Percentiles rank a stretch among this genome's conserved stretches.
phyloP scores from a whole-genome alignment of 164 flowering plant genomes.

The Aristolochia californica region DNA sequence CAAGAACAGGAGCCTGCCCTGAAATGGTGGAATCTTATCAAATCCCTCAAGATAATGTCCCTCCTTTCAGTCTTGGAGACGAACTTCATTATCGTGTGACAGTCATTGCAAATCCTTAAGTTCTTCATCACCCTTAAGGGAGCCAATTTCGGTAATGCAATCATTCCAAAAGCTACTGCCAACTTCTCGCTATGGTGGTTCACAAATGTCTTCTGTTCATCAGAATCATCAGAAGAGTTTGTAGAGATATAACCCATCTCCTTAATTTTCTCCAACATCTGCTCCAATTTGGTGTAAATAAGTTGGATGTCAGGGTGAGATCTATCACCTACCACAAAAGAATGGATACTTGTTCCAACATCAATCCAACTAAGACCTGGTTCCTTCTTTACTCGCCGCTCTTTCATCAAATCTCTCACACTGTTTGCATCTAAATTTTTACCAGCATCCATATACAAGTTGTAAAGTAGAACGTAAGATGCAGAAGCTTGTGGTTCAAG shows the following conservation, averaged over 20 bases:
- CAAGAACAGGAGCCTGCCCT: constrained; percentile 45
- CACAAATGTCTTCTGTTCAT: constrained; percentile 9
- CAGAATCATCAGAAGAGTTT: constrained; percentile 4
- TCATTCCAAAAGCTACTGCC: constrained; percentile 40
- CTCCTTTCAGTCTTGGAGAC: constrained; percentile 28
- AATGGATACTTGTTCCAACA: constrained; percentile 29
- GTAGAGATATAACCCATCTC: constrained; percentile 15
- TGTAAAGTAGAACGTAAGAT: constrained; percentile 50
- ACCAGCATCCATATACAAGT: constrained; percentile 38
- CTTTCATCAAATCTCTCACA: constrained; percentile 40
- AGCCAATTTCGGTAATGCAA: constrained; percentile 29
- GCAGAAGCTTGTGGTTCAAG: constrained; percentile 57
- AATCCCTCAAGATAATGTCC: constrained; percentile 39
- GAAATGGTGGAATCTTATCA: constrained; percentile 41
- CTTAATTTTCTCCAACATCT: constrained; percentile 26
- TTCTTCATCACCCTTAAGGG: constrained; percentile 53
- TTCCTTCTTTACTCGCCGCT: constrained; percentile 45
- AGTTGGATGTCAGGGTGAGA: constrained; percentile 22
- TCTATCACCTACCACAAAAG: constrained; percentile 38
- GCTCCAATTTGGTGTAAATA: constrained; percentile 30
- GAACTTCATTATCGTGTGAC: constrained; percentile 39
- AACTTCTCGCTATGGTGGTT: constrained; percentile 45
- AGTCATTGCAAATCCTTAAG: constrained; percentile 43
- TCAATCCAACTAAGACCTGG: constrained; percentile 62
- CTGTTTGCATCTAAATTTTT: constrained; percentile 17